Evolutionary conservation across 306 rosid genomes (phyloP).

Genomic region (Amphicarpaea edgeworthii): DNA sequence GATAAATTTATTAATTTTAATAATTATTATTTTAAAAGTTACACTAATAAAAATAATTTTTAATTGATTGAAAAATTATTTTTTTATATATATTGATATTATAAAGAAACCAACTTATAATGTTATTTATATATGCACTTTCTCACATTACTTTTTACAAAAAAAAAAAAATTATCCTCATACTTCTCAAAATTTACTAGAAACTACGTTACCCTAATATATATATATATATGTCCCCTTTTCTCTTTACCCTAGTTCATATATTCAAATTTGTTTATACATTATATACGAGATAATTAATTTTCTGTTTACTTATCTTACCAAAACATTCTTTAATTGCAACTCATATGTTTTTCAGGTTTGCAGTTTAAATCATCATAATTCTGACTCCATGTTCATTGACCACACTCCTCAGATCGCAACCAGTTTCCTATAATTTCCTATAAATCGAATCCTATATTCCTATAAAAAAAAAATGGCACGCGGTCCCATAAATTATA

Average conservation of each 20-base stretch:
- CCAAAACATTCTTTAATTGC: background rate
- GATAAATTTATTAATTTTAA: no score
- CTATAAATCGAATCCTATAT: background rate
- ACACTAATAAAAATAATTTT: no score
- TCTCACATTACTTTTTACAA: no score
- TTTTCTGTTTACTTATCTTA: background rate
- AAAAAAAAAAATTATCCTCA: no score
- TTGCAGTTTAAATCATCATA: background rate
- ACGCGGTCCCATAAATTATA: background rate
- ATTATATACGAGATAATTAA: background rate
- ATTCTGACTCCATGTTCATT: background rate
- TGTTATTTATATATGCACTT: no score
- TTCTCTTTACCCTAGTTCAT: background rate
- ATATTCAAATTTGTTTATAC: background rate
- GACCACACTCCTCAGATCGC: constrained; percentile 26
- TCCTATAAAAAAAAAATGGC: background rate
- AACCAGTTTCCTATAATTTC: background rate
- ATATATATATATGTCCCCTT: background rate
- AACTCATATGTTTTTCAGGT: background rate
- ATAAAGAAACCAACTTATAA: no score
- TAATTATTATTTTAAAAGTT: no score
- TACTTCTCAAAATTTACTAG: no score
- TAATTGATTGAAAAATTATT: no score
- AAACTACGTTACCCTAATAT: background rate
- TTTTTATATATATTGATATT: no score